Evolutionary conservation across 2,329 filamentous ascomycete species (phyloP).

Genomic region (Lecanosticta acicola): DNA sequence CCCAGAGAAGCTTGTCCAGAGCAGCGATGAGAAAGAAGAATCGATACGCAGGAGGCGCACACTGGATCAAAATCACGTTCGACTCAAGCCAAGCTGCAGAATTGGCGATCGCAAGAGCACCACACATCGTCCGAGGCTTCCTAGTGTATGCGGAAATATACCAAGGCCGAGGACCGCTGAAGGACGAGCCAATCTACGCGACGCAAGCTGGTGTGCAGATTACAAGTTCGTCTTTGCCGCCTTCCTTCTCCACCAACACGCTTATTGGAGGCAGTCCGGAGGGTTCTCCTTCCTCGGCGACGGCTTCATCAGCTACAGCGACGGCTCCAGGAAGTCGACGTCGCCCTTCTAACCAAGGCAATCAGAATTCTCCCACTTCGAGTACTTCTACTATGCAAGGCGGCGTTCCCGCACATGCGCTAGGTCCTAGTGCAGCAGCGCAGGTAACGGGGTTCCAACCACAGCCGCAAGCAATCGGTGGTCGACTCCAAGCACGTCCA

Average conservation of each 20-base stretch:
- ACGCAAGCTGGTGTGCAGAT: conserved; percentile 32
- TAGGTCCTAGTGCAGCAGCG: neutral
- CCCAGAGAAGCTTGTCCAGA: conserved; percentile 60
- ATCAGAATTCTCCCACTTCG: conserved; percentile 10
- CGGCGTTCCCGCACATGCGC: neutral
- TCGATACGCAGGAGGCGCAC: conserved; percentile 72
- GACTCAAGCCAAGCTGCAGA: conserved; percentile 46
- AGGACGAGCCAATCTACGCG: conserved; percentile 40
- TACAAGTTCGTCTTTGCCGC: conserved; percentile 23
- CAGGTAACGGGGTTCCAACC: neutral
- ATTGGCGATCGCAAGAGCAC: conserved; percentile 43
- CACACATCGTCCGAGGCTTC: conserved; percentile 44
- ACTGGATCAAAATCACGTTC: conserved; percentile 70
- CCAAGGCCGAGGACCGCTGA: conserved; percentile 39
- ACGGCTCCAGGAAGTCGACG: conserved; percentile 19
- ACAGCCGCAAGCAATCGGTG: conserved; percentile 7
- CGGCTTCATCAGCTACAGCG: conserved; percentile 39
- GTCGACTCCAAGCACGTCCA: conserved; percentile 22
- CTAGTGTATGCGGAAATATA: conserved; percentile 46
- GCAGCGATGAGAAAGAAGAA: conserved; percentile 76
- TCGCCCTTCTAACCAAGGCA: neutral
- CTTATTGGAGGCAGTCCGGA: conserved; percentile 25
- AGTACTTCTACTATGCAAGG: conserved; percentile 9
- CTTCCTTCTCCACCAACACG: conserved; percentile 29
- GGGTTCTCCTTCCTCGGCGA: conserved; percentile 28